Base-by-base conservation (phyloP, 257 asterid genomes). In the Jasminum sambac region DNA sequence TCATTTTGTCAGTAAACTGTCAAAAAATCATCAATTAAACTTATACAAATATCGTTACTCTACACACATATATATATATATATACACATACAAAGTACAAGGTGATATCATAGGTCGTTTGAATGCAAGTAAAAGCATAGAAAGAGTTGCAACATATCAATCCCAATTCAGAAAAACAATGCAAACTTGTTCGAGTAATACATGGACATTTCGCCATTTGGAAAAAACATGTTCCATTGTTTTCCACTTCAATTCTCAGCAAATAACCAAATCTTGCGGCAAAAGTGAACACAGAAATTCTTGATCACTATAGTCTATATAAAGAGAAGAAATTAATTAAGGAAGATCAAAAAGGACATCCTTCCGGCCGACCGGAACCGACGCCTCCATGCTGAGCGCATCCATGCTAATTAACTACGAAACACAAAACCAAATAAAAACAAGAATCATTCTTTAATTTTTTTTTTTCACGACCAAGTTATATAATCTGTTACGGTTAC, bases 131-230 rank as follows among this genome's bases (percentile, higher is more conserved):
- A n/a, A 50, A 50, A 50, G 62, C 9, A 55, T 21, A 55, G 16
- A 21, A 26, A 2, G 34, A 21, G 62, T 21, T 55, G 62, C 14
- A 55, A 13, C 62, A 55, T n/a, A n/a, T 48, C 62, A 30, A 21
- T 55, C 62, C 19, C 16, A 19, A 30, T 21, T 10, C 34, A 55
- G 34, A 55, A 55, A 55, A 55, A 55, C 62, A 19, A 55, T 46
- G 57, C 57, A n/a, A 17, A 48, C 19, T 30, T 30, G 36, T 30
- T 19, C 3, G 62, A 26, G 34, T 55, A 10, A 55, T 55, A 17
- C 62, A 9, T 55, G 62, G 62, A 55, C 14, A 21, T 21, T 55
- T 55, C 21, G 62, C 62, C 62, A 55, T 55, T 8, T 55, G 62
- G 62, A 9, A 55, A 10, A 9, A 55, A 11, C 24, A 48, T n/a